Evolutionary conservation across 371 early-diverging fungal species (phyloP), one percentile per base, ranked within the genome.

Genomic region (Apophysomyces trapeziformis): DNA sequence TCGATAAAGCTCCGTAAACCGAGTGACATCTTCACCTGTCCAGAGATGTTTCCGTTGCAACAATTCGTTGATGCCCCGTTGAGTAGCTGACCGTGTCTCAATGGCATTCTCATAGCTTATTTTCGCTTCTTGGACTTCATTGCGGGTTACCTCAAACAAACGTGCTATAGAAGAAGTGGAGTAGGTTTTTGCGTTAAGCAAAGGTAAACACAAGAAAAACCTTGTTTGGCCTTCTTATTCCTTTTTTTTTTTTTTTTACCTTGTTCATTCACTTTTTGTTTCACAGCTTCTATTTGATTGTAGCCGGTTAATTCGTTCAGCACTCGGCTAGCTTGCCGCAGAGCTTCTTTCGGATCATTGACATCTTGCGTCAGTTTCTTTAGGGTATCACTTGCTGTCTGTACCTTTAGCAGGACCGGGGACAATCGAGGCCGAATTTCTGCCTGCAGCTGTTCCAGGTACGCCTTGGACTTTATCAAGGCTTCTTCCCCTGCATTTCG

Each of bases 301-400:
- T 95, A 96, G 9, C 96, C 96, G 12, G 97, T 96, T 14, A 91
- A 69, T 58, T 84, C 83, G 72, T 97, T 96, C 45, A 95, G 77
- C 13, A 79, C 80, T 21, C 77, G 75, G 21, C 88, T 74, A 0
- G 85, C 74, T 63, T 71, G 71, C 26, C 71, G 63, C 7, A 89
- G 35, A 0, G 84, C 84, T 57, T 84, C 83, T 60, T 76, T 75
- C 3, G 85, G 80, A 67, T 83, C 82, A 47, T 78, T 73, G 1
- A 78, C 68, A 46, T 85, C 81, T 8, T 70, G 70, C 7, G 81
- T 72, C 13, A 79, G 58, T 8, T 61, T 68, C 41, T 71, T 71
- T 7, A 82, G 26, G 45, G 69, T 74, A 26, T 71, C 59, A 6
- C 74, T 67, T 7, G 83, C 74, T 2, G 62, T 60, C 38, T 70